phyloP scores from a whole-genome alignment of 116 monocot species.

The Papilionanthe hybrid region DNA sequence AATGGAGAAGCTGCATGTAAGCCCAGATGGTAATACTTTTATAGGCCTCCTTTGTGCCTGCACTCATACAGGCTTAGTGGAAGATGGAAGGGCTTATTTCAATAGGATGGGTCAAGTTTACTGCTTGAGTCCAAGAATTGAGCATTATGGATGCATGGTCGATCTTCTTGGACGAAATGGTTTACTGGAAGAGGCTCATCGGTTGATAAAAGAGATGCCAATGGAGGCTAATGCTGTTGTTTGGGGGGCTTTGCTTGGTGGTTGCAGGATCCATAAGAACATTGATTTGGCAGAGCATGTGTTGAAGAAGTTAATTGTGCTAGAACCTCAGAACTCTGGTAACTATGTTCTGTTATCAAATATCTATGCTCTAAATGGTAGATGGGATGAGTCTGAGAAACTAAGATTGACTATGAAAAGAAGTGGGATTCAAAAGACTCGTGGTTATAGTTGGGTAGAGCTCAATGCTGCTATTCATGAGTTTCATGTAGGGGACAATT shows the following conservation, averaged over 20 bases:
- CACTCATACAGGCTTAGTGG: constrained; percentile 59
- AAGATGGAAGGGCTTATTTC: constrained; percentile 57
- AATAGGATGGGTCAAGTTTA: constrained; percentile 39
- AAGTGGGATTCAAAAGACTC: constrained; percentile 54
- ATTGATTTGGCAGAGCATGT: constrained; percentile 45
- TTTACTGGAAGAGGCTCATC: constrained; percentile 52
- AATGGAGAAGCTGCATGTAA: constrained; percentile 35
- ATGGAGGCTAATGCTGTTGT: constrained; percentile 59
- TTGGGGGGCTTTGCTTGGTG: constrained; percentile 53
- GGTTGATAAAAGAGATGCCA: constrained; percentile 51
- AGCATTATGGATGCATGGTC: constrained; percentile 81
- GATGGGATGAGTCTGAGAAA: constrained; percentile 61
- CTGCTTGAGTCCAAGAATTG: constrained; percentile 42
- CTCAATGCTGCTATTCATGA: constrained; percentile 53
- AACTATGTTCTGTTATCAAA: constrained; percentile 72
- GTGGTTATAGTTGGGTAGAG: constrained; percentile 76
- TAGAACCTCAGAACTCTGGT: constrained; percentile 71
- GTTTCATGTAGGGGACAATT: constrained; percentile 63
- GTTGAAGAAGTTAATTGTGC: constrained; percentile 44
- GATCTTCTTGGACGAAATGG: constrained; percentile 71
- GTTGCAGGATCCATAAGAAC: constrained; percentile 43
- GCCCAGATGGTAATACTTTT: constrained; percentile 60
- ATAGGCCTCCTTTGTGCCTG: constrained; percentile 58
- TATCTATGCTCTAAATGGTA: constrained; percentile 47
- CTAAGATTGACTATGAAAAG: constrained; percentile 55